Percentiles rank a stretch among this genome's conserved stretches.
These are phyloP conservation scores for Hymenoscyphus occultus DNA, from an alignment of 2,329 filamentous ascomycete species.

Conservation along the genomic window DNA sequence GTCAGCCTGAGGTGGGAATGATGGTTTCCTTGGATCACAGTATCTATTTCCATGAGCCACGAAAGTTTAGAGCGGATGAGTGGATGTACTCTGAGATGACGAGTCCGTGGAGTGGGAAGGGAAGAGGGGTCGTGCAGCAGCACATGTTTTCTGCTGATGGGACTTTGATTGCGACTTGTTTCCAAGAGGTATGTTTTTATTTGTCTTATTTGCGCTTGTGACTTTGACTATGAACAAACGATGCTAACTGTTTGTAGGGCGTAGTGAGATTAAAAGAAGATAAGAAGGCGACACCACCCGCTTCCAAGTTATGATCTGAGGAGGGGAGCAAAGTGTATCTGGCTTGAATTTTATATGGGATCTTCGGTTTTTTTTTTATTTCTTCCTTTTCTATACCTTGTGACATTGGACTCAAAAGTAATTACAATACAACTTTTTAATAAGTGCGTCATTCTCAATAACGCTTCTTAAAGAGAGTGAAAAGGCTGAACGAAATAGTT, in stretches of 20 bases:
- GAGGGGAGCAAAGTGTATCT: too few species aligned
- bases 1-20: conserved; percentile 68
- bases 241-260: conserved; percentile 9
- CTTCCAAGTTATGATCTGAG: conserved; percentile 22
- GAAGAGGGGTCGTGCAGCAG: conserved; percentile 72
- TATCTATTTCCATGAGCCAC: conserved; percentile 65
- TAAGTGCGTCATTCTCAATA: too few species aligned
- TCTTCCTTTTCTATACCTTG: too few species aligned
- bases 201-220: background rate
- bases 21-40: conserved; percentile 78
- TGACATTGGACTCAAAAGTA: too few species aligned
- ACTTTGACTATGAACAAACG: background rate
- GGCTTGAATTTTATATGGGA: too few species aligned
- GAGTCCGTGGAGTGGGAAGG: conserved; percentile 76
- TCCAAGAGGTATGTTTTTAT: conserved; percentile 60
- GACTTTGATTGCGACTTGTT: conserved; percentile 71
- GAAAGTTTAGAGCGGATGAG: conserved; percentile 58
- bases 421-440: too few species aligned
- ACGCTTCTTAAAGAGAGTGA: too few species aligned
- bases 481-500: too few species aligned
- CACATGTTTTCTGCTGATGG: conserved; percentile 70
- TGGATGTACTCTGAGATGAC: conserved; percentile 82
- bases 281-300: background rate
- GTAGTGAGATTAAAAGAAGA: conserved; percentile 10
- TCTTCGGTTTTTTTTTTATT: too few species aligned